Evolutionary conservation across 2,329 filamentous ascomycete species (phyloP).

Genomic region (Penicillium brevicompactum): DNA sequence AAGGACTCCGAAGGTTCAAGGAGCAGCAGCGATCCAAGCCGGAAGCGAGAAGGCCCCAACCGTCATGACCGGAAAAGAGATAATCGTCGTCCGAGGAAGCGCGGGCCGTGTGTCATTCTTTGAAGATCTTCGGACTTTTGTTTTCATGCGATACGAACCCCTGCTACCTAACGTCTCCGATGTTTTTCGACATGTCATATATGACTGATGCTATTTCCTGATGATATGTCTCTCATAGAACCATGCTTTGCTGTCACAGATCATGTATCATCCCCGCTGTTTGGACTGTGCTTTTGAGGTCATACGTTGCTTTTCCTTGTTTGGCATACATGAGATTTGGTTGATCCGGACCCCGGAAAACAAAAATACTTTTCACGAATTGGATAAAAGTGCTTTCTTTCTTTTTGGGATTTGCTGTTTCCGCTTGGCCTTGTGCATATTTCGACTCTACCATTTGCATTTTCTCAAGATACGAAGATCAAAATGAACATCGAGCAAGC

Average conservation of each 20-base stretch:
- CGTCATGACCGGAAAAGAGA: conserved; percentile 39
- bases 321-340: conserved; percentile 2
- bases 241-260: conserved; percentile 17
- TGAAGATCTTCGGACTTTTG: conserved; percentile 20
- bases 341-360: conserved; percentile 9
- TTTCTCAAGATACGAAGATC: conserved; percentile 5
- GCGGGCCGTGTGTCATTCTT: conserved; percentile 44
- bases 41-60: conserved; percentile 39
- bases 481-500: background rate
- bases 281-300: conserved; percentile 11
- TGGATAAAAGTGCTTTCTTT: conserved; percentile 16
- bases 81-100: conserved; percentile 30
- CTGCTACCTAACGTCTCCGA: conserved; percentile 18
- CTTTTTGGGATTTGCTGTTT: background rate
- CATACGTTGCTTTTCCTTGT: conserved; percentile 1
- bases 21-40: conserved; percentile 28
- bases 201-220: conserved; percentile 20
- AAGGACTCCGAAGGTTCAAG: conserved; percentile 57
- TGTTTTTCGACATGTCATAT: conserved; percentile 31
- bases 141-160: conserved; percentile 12
- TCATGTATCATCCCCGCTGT: conserved; percentile 25
- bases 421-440: background rate
- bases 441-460: background rate
- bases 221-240: conserved; percentile 29
- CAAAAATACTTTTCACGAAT: conserved; percentile 8